Evolutionary conservation across 2,329 filamentous ascomycete species (phyloP), one percentile per base, ranked within the genome.

Genomic region (Sporothrix brasiliensis): DNA sequence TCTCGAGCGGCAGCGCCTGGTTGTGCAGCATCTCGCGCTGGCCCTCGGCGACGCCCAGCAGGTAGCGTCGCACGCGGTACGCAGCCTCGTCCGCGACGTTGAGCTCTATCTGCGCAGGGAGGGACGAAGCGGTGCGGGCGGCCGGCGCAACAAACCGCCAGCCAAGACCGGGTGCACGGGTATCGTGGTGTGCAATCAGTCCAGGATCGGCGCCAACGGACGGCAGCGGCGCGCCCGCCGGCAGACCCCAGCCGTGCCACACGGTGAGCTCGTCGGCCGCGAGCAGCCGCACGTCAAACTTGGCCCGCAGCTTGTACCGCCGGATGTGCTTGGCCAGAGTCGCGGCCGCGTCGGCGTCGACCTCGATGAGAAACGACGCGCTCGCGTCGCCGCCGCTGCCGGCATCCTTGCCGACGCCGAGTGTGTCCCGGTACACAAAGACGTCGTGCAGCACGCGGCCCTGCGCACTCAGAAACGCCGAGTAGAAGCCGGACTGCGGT

Each of bases 381-480:
- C 84, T 81, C 4, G 76, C 70, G 76, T 44, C 53, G 47, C 11
- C 50, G 24, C 0, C 30, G 21, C 27, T 44, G 54, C 27, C 27
- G 27, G 54, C 24, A 10, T 39, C 24, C 54, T 58, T 52, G 34
- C 69, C 54, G 39, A 73, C 10, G n/a, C 72, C 68, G 61, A 79
- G 76, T 60, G 80, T 76, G 73, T 87, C 81, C 0, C 89, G 90
- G 83, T 97, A 97, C 63, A 99, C 84, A 79, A 98, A 97, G 68
- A 93, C 91, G 81, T 99, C 95, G 81, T 94, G 88, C 56, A 97
- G 83, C 11, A 99, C 86, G 70, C 94, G 88, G 54, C 95, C 95
- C 72, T 88, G 88, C 9, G 94, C 92, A 74, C 91, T 97, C 54
- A 99, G 84, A 76, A 99, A 97, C 0, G 89, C 92, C 7, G 91